phyloP scores from a whole-genome alignment of 192 early-diverging fungal species.

The Podila horticola region DNA sequence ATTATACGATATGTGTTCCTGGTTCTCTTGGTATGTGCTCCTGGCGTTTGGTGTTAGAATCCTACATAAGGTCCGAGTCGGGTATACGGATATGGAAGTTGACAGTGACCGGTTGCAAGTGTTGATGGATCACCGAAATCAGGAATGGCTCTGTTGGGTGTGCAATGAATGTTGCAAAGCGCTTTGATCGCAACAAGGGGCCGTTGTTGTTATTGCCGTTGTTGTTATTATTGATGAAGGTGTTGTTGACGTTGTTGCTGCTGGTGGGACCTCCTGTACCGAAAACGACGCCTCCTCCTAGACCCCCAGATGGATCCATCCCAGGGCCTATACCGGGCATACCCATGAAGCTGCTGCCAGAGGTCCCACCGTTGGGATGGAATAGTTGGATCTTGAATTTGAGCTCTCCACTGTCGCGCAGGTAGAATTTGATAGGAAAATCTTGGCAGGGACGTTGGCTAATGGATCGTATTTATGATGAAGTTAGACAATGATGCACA shows the following conservation, averaged over 20 bases:
- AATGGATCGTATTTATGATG: neutral
- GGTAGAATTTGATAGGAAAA: conserved; percentile 71
- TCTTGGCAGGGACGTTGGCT: conserved; percentile 65
- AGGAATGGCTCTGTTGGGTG: conserved; percentile 79
- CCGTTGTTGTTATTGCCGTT: conserved; percentile 5
- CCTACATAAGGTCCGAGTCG: conserved; percentile 28
- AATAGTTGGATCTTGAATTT: conserved; percentile 66
- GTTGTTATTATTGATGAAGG: neutral
- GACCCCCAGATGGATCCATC: neutral
- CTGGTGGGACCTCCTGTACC: neutral
- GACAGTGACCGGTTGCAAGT: conserved; percentile 51
- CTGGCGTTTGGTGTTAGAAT: neutral
- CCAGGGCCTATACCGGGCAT: too few relatives aligned
- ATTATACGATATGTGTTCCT: too few relatives aligned
- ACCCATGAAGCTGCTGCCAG: neutral
- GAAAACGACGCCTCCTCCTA: neutral
- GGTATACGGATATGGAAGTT: conserved; percentile 60
- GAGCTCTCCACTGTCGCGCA: conserved; percentile 62
- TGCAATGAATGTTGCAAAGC: conserved; percentile 67
- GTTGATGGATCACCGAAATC: conserved; percentile 63
- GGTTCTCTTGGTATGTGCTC: too few relatives aligned
- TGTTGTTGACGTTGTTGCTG: neutral
- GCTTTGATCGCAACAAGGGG: conserved; percentile 41
- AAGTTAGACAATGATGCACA: neutral
- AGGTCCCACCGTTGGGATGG: conserved; percentile 5